phyloP scores from a whole-genome alignment of 371 early-diverging fungal genomes.

The Blastocladiella emersonii region DNA sequence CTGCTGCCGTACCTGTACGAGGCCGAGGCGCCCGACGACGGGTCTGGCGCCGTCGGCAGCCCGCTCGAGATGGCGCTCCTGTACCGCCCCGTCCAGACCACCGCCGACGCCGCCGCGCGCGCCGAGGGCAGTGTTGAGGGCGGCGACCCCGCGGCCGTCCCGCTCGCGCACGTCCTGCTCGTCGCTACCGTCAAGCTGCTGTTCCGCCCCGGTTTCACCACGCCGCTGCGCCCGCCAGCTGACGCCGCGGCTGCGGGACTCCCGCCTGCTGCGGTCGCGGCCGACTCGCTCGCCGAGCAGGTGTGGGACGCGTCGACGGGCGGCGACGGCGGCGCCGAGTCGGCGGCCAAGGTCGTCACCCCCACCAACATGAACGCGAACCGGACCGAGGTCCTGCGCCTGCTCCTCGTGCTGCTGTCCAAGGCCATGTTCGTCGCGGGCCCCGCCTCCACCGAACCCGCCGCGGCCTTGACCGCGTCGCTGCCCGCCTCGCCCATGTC shows the following conservation, averaged over 20 bases:
- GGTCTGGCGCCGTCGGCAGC: too few relatives aligned
- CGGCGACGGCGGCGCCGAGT: conserved; percentile 34
- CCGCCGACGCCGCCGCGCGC: too few relatives aligned
- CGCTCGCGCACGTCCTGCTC: conserved; percentile 29
- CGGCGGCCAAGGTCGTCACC: conserved; percentile 47
- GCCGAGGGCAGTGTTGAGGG: too few relatives aligned
- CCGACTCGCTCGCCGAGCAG: too few relatives aligned
- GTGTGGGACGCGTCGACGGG: too few relatives aligned
- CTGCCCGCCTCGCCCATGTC: too few relatives aligned
- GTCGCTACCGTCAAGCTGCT: conserved; percentile 37
- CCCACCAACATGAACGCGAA: conserved; percentile 49
- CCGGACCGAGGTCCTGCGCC: conserved; percentile 58
- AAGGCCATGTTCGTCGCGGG: conserved; percentile 54
- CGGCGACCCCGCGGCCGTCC: too few relatives aligned
- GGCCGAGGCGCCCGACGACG: conserved; percentile 23
- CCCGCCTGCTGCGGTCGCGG: too few relatives aligned
- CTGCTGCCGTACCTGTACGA: conserved; percentile 72
- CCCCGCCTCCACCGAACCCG: too few relatives aligned
- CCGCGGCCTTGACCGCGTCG: too few relatives aligned
- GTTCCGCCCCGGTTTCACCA: conserved; percentile 63
- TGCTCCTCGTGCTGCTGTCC: conserved; percentile 59
- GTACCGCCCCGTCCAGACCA: too few relatives aligned
- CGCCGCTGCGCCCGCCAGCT: conserved; percentile 35
- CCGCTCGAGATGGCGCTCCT: conserved; percentile 2
- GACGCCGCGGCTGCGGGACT: too few relatives aligned